Conservation (phyloP, 345 rosid genomes). For the Nephelium lappaceum region DNA sequence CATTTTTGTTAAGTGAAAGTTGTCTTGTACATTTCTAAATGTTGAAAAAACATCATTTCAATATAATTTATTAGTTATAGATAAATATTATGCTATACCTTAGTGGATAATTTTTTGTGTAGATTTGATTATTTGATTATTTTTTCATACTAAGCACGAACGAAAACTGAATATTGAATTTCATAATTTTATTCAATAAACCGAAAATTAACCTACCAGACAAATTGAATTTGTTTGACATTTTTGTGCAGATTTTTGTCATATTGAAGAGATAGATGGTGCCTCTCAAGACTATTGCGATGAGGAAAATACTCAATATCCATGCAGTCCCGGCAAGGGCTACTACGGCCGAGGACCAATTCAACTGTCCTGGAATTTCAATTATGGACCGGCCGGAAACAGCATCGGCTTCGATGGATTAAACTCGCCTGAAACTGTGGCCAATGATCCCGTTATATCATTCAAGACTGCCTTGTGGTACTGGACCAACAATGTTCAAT, state of each 20-base stretch:
- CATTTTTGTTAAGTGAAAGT: too few species aligned
- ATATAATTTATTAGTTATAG: too few species aligned
- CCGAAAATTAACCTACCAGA: too few species aligned
- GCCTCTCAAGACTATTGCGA: slow-evolving; percentile 54
- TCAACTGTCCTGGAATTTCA: slow-evolving; percentile 57
- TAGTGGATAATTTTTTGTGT: too few species aligned
- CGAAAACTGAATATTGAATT: too few species aligned
- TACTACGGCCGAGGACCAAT: slow-evolving; percentile 55
- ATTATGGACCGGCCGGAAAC: slow-evolving; percentile 50
- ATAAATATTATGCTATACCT: too few species aligned
- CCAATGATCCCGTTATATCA: slow-evolving; percentile 38
- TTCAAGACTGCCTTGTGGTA: slow-evolving; percentile 53
- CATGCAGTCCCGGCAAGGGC: slow-evolving; percentile 50
- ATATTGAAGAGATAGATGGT: slow-evolving; percentile 59
- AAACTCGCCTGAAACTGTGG: slow-evolving; percentile 45
- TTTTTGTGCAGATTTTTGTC: slow-evolving; percentile 57
- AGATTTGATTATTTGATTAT: too few species aligned
- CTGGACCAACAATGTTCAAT: slow-evolving; percentile 47
- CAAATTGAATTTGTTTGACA: too few species aligned
- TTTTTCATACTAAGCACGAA: too few species aligned
- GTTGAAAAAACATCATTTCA: too few species aligned
- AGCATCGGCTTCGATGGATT: slow-evolving; percentile 43
- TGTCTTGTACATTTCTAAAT: too few species aligned
- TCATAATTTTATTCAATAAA: too few species aligned
- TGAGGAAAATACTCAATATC: slow-evolving; percentile 41